Evolutionary conservation across 148 eudicot genomes (phyloP).

Genomic region (Selenicereus undatus): DNA sequence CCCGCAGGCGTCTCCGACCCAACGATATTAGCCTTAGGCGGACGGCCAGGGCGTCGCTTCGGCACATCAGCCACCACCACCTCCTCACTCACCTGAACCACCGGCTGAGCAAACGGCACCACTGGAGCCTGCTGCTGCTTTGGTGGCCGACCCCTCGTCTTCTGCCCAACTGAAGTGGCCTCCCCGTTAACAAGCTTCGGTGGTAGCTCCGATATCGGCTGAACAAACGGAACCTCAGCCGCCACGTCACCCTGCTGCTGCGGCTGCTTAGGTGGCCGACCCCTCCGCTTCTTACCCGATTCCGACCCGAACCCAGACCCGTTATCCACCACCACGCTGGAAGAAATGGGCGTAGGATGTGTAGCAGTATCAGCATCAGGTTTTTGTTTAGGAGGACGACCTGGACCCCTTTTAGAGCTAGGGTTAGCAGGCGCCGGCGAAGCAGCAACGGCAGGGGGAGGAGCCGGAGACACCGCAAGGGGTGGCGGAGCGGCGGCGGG

Average conservation of each 20-base stretch:
- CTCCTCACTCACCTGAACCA: background rate
- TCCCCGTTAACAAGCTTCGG: background rate
- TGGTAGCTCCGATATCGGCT: slow-evolving; percentile 11
- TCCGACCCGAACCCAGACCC: slow-evolving; percentile 15
- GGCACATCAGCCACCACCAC: background rate
- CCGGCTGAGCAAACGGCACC: slow-evolving; percentile 5
- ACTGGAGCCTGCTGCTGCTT: background rate
- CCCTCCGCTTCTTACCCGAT: slow-evolving; percentile 35
- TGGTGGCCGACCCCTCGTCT: slow-evolving; percentile 11
- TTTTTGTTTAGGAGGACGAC: slow-evolving; percentile 62
- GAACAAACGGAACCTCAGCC: slow-evolving; percentile 28
- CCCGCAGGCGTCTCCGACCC: background rate
- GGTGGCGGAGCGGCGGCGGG: slow-evolving; percentile 21
- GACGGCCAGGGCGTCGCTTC: slow-evolving; percentile 31
- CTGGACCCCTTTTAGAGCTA: slow-evolving; percentile 46
- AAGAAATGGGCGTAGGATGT: background rate
- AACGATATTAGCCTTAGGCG: slow-evolving; percentile 13
- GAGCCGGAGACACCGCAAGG: slow-evolving; percentile 15
- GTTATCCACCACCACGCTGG: background rate
- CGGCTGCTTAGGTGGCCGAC: slow-evolving; percentile 45
- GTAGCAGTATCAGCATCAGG: background rate
- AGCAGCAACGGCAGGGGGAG: background rate
- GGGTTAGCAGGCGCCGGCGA: slow-evolving; percentile 29
- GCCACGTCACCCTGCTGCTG: background rate
- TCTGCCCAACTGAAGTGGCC: background rate